Percentiles rank a stretch among this genome's conserved stretches.
These are phyloP conservation scores for Saturnispora besseyi DNA, from an alignment of 805 yeast genomes.

Conservation along the genomic window DNA sequence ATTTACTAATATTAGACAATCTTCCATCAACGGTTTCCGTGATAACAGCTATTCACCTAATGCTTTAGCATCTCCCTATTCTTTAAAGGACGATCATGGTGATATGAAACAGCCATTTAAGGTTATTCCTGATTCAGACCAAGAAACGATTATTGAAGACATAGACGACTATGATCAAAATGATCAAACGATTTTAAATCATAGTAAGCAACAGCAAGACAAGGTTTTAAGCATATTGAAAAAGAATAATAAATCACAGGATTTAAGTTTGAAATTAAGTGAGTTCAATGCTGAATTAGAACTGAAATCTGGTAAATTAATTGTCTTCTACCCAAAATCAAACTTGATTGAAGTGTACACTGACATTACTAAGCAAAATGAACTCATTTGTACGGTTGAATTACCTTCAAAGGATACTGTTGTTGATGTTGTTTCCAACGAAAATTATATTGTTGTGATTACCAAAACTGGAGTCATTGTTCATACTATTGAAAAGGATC, in stretches of 20 bases:
- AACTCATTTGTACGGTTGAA: conserved; percentile 1
- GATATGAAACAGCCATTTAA: conserved; percentile 4
- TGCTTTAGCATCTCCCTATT: conserved; percentile 3
- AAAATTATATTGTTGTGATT: conserved; percentile 12
- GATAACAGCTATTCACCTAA: conserved; percentile 3
- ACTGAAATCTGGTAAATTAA: conserved; percentile 10
- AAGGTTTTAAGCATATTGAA: neutral
- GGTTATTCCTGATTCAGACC: conserved; percentile 10
- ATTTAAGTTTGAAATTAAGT: neutral
- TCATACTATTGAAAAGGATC: conserved; percentile 6
- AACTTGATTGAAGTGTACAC: conserved; percentile 18
- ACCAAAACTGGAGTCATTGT: conserved; percentile 12
- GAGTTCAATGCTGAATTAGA: conserved; percentile 8
- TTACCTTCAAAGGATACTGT: conserved; percentile 9
- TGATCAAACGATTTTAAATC: neutral
- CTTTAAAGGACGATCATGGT: conserved; percentile 1
- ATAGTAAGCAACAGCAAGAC: neutral
- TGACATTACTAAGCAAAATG: conserved; percentile 7
- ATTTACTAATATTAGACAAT: conserved; percentile 7
- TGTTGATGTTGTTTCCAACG: conserved; percentile 14
- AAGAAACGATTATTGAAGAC: conserved; percentile 18
- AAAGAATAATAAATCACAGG: neutral
- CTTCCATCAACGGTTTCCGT: neutral
- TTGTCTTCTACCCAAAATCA: conserved; percentile 16
- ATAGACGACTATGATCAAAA: conserved; percentile 4